Evolutionary conservation across 225 moss, liverwort and hornwort species (phyloP).

Genomic region (Physcomitrellopsis africana): DNA sequence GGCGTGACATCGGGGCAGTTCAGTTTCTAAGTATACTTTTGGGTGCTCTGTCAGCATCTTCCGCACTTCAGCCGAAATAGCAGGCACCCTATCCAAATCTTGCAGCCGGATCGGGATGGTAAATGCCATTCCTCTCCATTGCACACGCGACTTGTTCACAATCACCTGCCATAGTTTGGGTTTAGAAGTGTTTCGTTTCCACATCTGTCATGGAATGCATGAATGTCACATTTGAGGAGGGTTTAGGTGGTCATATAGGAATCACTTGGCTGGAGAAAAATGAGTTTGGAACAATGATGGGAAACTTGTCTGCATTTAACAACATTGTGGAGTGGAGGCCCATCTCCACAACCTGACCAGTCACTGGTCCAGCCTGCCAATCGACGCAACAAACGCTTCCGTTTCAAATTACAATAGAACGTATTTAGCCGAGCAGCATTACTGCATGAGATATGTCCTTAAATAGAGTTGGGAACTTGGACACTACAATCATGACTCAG

Average conservation of each 20-base stretch:
- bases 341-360: slow-evolving; percentile 88
- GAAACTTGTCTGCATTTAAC: slow-evolving; percentile 73
- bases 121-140: slow-evolving; percentile 75
- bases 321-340: slow-evolving; percentile 82
- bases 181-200: neutral
- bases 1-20: slow-evolving; percentile 73
- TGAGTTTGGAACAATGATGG: slow-evolving; percentile 85
- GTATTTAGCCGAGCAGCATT: neutral
- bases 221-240: neutral
- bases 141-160: slow-evolving; percentile 86
- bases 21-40: slow-evolving; percentile 73
- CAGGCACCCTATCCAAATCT: slow-evolving; percentile 72
- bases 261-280: slow-evolving; percentile 84
- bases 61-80: slow-evolving; percentile 63
- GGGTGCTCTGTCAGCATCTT: slow-evolving; percentile 76
- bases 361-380: slow-evolving; percentile 71
- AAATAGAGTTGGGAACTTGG: neutral
- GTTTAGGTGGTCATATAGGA: neutral
- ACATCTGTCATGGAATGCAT: neutral
- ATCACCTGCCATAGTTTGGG: slow-evolving; percentile 62
- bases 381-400: slow-evolving; percentile 13
- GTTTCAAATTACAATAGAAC: neutral
- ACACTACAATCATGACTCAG: neutral
- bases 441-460: neutral
- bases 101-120: slow-evolving; percentile 72